phyloP scores from a whole-genome alignment of 257 asterid species.

The Anisodus acutangulus region DNA sequence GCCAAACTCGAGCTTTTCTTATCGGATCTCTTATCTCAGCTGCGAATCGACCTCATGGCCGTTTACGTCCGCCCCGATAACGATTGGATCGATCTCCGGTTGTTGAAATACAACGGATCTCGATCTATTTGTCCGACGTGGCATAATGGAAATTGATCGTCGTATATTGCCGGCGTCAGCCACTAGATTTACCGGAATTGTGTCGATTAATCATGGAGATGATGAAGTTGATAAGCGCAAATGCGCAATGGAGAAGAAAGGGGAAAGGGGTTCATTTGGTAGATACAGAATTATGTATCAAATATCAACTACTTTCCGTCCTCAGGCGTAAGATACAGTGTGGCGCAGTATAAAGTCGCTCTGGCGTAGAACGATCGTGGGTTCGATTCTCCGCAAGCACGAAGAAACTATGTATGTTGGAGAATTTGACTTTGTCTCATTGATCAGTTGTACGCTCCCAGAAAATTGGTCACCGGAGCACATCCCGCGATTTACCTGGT shows the following conservation, averaged over 20 bases:
- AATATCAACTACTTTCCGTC: not conserved
- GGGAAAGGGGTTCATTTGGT: constrained; percentile 11
- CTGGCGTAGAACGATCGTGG: too few species aligned
- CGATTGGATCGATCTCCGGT: not conserved
- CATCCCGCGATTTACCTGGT: too few species aligned
- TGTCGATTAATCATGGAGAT: not conserved
- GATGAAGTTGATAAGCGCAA: not conserved
- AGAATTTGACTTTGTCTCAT: too few species aligned
- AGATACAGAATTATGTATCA: not conserved
- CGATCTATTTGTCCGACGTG: not conserved
- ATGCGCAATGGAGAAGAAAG: not conserved
- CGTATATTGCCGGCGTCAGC: too few species aligned
- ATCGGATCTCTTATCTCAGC: constrained; percentile 25
- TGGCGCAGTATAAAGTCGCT: too few species aligned
- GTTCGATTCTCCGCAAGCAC: too few species aligned
- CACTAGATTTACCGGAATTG: not conserved
- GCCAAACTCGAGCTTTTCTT: constrained; percentile 8
- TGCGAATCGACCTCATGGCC: not conserved
- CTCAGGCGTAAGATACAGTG: too few species aligned
- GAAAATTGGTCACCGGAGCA: too few species aligned
- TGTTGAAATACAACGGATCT: not conserved
- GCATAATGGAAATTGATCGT: not conserved
- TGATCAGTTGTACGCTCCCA: too few species aligned
- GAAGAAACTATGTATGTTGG: too few species aligned
- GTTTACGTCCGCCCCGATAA: constrained; percentile 8